Base-by-base conservation (phyloP, 176 grass and related monocot genomes). In the Oryza officinalis region DNA sequence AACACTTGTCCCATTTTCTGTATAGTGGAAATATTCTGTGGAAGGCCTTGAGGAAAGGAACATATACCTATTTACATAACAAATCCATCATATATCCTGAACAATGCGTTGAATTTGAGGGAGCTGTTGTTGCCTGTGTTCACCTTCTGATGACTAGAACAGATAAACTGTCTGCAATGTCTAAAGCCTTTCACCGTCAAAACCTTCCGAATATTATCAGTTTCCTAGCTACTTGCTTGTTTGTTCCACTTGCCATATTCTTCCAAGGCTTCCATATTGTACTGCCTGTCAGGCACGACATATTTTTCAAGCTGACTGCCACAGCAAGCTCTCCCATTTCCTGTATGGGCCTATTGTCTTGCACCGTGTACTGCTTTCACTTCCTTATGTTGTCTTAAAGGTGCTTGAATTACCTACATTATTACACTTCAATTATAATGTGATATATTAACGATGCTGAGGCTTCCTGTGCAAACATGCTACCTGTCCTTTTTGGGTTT, bases 141-240 rank as follows among this genome's bases (percentile, higher is more conserved):
- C 81, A 75, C 31, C 35, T 65, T 64, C 25, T 84, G 71, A 75
- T 75, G 6, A 84, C 81, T 52, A 73, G 60, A 74, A 74, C 27
- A 23, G 81, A 67, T 26, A 76, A 54, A 75, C 18, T 84, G 6
- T 17, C 41, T 65, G 81, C 81, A 31, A 25, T 84, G 57, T 43
- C 20, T 47, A 49, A 75, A 66, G 81, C 81, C 40, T 83, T 83
- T 75, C 47, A 25, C 26, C 71, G 71, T 65, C 23, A 67, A 72
- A 84, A 75, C 28, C 71, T 84, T 30, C 81, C 71, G 8, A 75
- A 84, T 44, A 6, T 75, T 60, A 84, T 14, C 81, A 75, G 4
- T 41, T 84, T 84, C 13, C 32, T 84, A 46, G 49, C 40, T 31
- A 84, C 81, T 64, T 41, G 54, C 57, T 26, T 75, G 8, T 73